These are phyloP conservation scores for Actinomortierella wolfii DNA, from an alignment of 371 early-diverging fungal genomes.

Conservation along the genomic window DNA sequence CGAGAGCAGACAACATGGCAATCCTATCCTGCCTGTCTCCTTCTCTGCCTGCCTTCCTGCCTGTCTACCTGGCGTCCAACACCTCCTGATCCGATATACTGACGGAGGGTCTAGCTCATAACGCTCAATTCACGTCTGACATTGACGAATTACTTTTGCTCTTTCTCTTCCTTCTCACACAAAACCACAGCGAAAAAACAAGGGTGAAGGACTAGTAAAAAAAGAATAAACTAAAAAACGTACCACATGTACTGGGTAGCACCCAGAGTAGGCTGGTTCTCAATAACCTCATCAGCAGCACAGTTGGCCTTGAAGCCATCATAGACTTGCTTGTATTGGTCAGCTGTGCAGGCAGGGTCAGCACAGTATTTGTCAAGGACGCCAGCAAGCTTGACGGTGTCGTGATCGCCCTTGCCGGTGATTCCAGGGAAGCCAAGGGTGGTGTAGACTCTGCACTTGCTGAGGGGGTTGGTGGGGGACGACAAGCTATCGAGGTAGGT, in stretches of 20 bases:
- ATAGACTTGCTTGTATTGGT: constrained; percentile 26
- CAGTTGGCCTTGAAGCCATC: constrained; percentile 34
- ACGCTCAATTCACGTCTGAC: no score
- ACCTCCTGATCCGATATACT: not conserved
- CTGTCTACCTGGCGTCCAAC: not conserved
- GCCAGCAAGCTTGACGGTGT: constrained; percentile 29
- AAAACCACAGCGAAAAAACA: not conserved
- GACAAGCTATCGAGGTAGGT: constrained; percentile 15
- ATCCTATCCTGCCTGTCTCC: not conserved
- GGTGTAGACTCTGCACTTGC: constrained; percentile 39
- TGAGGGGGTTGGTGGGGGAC: constrained; percentile 15
- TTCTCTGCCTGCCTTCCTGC: not conserved
- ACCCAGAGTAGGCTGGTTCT: constrained; percentile 24
- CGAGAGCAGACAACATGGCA: no score
- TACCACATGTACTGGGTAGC: constrained; percentile 36
- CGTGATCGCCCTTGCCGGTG: constrained; percentile 20
- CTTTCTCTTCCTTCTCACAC: no score
- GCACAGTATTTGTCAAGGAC: constrained; percentile 23
- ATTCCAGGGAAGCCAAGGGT: constrained; percentile 34
- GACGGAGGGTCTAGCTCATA: no score
- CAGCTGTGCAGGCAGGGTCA: constrained; percentile 30
- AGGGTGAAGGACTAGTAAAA: not conserved
- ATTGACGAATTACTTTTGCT: no score
- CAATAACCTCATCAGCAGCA: constrained; percentile 26
- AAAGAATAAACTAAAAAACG: constrained; percentile 6